Conservation (phyloP, 768 basidiomycete genomes). For the Termitomyces sp. region DNA sequence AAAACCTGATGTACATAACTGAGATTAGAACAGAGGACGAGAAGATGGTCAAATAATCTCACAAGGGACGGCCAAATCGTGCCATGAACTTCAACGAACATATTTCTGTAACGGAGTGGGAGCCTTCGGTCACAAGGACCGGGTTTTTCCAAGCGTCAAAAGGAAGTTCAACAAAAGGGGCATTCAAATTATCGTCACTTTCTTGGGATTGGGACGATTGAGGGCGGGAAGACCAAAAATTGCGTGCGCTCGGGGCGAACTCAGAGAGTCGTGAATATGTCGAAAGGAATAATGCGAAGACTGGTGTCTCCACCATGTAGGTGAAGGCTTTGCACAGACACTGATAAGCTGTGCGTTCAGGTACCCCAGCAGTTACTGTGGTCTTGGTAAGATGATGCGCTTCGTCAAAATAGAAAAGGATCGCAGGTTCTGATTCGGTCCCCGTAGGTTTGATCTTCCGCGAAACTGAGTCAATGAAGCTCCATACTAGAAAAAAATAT, state of each 20-base stretch:
- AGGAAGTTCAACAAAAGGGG: not conserved
- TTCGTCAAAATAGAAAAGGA: slow-evolving; percentile 1
- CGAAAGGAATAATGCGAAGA: no score
- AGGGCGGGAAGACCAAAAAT: no score
- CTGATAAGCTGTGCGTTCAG: not conserved
- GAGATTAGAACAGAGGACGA: not conserved
- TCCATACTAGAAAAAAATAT: not conserved
- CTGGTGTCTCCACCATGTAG: no score
- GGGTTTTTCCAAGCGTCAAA: not conserved
- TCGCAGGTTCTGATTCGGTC: not conserved
- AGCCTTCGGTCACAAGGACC: not conserved
- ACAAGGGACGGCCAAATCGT: not conserved
- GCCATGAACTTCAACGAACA: not conserved
- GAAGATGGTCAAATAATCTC: no score
- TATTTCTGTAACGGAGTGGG: not conserved
- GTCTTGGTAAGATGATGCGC: not conserved
- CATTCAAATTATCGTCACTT: no score
- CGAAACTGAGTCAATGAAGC: not conserved
- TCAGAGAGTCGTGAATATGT: no score
- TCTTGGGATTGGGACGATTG: no score
- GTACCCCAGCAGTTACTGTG: not conserved
- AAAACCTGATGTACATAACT: not conserved
- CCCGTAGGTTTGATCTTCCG: not conserved
- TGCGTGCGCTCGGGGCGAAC: no score
- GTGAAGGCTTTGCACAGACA: not conserved